Percentiles rank a stretch among this genome's conserved stretches.
These are phyloP conservation scores for Botrytis tulipae DNA, from an alignment of 2,329 filamentous ascomycete genomes.

Conservation along the genomic window DNA sequence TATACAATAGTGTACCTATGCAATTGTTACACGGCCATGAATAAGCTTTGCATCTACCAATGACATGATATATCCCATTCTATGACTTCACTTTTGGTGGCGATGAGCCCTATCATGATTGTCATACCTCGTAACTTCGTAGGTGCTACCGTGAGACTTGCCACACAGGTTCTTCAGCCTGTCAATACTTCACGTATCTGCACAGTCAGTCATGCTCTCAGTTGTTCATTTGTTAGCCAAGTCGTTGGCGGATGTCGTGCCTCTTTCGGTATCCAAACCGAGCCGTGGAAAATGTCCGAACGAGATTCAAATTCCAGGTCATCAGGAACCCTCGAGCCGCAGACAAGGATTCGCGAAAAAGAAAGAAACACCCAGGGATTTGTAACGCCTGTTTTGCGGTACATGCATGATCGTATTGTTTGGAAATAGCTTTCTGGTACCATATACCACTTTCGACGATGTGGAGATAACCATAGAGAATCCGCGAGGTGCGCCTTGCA, in stretches of 20 bases:
- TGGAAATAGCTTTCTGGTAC: slow-evolving; percentile 10
- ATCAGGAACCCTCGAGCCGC: slow-evolving; percentile 16
- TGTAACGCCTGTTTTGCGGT: background rate
- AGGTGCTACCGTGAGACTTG: background rate
- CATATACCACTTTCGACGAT: background rate
- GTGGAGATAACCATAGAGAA: slow-evolving; percentile 5
- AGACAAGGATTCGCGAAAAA: slow-evolving; percentile 14
- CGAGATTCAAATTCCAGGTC: slow-evolving; percentile 1
- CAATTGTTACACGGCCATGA: background rate
- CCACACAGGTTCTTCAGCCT: background rate
- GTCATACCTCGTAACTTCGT: background rate
- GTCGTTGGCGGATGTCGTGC: background rate
- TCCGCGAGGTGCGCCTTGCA: background rate
- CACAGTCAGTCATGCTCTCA: slow-evolving; percentile 1
- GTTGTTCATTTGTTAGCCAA: slow-evolving; percentile 7
- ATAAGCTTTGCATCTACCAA: slow-evolving; percentile 6
- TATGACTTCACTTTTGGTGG: background rate
- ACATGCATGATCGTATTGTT: slow-evolving; percentile 4
- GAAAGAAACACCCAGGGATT: slow-evolving; percentile 5
- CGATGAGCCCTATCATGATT: background rate
- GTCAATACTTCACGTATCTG: slow-evolving; percentile 15
- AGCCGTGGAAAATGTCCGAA: slow-evolving; percentile 17
- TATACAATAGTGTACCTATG: slow-evolving; percentile 10
- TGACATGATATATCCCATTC: background rate
- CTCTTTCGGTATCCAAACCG: slow-evolving; percentile 15